A percentile compares a stretch with the other conserved stretches of the same genome.
These are phyloP conservation scores for Penicillium sp. DNA, from an alignment of 2,329 filamentous ascomycete genomes.

Conservation along the genomic window DNA sequence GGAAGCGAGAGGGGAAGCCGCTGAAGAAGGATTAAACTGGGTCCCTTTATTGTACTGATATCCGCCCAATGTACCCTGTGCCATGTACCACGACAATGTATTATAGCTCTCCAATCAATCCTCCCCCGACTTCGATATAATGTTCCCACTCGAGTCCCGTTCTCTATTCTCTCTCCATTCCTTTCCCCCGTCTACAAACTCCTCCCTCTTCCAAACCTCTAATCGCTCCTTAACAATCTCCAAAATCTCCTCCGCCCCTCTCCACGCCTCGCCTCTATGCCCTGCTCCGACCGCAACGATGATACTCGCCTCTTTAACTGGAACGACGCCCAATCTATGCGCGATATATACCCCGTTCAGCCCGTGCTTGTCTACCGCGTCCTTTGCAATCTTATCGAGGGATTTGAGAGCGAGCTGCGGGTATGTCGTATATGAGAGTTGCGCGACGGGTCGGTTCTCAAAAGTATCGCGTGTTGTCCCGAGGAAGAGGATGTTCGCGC, in stretches of 20 bases:
- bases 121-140: not conserved
- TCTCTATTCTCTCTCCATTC: constrained; percentile 90
- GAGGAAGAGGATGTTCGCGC: constrained; percentile 53
- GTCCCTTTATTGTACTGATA: constrained; percentile 30
- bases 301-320: constrained; percentile 92
- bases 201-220: constrained; percentile 96
- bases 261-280: constrained; percentile 85
- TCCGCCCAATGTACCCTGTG: constrained; percentile 28
- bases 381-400: constrained; percentile 42
- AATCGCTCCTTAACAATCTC: constrained; percentile 83
- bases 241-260: constrained; percentile 84
- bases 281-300: constrained; percentile 83
- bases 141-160: constrained; percentile 58
- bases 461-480: constrained; percentile 53
- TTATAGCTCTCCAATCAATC: constrained; percentile 12
- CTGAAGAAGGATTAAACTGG: constrained; percentile 50
- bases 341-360: constrained; percentile 78
- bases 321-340: constrained; percentile 83
- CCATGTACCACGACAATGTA: constrained; percentile 6
- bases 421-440: constrained; percentile 52
- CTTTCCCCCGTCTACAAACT: constrained; percentile 73
- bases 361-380: constrained; percentile 61
- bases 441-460: constrained; percentile 45
- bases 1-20: constrained; percentile 61
- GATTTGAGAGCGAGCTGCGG: constrained; percentile 49